Base-by-base conservation (phyloP, 2,329 filamentous ascomycete genomes). In the Phialophora chinensis region DNA sequence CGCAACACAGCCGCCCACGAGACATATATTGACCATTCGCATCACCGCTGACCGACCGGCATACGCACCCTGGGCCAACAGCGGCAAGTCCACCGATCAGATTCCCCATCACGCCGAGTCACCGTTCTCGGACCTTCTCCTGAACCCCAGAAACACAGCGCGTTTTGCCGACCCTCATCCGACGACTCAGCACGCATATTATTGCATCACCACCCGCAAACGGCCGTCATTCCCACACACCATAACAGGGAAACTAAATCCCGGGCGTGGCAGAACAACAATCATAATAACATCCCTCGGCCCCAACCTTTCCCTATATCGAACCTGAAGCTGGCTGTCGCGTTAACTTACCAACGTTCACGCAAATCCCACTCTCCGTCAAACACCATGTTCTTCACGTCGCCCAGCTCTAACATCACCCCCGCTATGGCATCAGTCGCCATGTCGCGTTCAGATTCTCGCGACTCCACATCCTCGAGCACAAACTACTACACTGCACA, bases 381-480 rank as follows among this genome's bases (percentile, higher is more conserved):
- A 65, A 57, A 63, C 63, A 67, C 68, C 23, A 72, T 72, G 71
- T 70, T 61, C 64, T 73, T 72, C 66, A 60, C 69, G 23, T 73
- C 71, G 27, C 69, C 71, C 61, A 69, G 67, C 31, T 67, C 68
- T 47, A 72, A 68, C 63, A 71, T 73, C 55, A 72, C 71, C 25
- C 71, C 71, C 11, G 68, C 69, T n/a, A 63, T 68, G 54, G 67
- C 69, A 33, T 72, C 70, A 38, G 67, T 72, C 55, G 70, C 68
- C 63, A 73, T 73, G 71, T 72, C 71, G 69, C 70, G 71, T 29
- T 71, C 70, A 38, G 70, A 72, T 52, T 73, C 71, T 23, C 71
- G 70, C 60, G 71, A 73, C 65, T 72, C 71, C 12, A 72, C 68
- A 50, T 35, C 53, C 1, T 71, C 69, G 20, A 65, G 42, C 33